Conservation (phyloP, 345 rosid species). For the Dimocarpus longan region DNA sequence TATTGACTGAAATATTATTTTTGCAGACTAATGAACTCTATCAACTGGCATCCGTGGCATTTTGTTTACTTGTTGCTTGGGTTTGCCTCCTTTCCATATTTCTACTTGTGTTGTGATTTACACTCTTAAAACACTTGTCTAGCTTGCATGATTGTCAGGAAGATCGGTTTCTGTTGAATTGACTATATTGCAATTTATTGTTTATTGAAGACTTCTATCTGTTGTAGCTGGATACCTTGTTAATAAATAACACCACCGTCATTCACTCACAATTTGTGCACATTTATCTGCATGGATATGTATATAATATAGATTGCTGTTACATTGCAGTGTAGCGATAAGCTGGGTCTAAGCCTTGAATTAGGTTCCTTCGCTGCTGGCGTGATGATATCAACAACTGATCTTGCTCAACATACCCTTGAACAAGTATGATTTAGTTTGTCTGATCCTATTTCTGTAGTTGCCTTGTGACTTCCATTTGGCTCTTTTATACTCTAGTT, state of each 20-base stretch:
- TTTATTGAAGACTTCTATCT: neutral
- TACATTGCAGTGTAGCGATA: slow-evolving; percentile 91
- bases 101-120: slow-evolving; percentile 22
- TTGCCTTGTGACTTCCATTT: slow-evolving; percentile 14
- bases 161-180: neutral
- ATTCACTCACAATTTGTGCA: neutral
- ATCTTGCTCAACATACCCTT: slow-evolving; percentile 91
- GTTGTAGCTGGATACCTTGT: neutral
- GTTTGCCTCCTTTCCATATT: slow-evolving; percentile 50
- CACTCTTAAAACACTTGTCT: neutral
- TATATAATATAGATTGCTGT: slow-evolving; percentile 17
- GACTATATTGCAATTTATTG: neutral
- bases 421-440: slow-evolving; percentile 68
- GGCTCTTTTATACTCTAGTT: slow-evolving; percentile 12
- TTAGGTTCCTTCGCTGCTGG: slow-evolving; percentile 99
- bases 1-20: slow-evolving; percentile 47
- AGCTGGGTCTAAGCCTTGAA: slow-evolving; percentile 96
- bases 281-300: neutral
- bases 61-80: slow-evolving; percentile 99
- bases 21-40: slow-evolving; percentile 98
- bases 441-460: slow-evolving; percentile 16
- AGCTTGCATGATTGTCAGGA: neutral
- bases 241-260: too few relatives aligned
- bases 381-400: slow-evolving; percentile 97
- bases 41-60: slow-evolving; percentile 94